Conservation (phyloP, 2,329 filamentous ascomycete genomes). For the Orbilia quercus region DNA sequence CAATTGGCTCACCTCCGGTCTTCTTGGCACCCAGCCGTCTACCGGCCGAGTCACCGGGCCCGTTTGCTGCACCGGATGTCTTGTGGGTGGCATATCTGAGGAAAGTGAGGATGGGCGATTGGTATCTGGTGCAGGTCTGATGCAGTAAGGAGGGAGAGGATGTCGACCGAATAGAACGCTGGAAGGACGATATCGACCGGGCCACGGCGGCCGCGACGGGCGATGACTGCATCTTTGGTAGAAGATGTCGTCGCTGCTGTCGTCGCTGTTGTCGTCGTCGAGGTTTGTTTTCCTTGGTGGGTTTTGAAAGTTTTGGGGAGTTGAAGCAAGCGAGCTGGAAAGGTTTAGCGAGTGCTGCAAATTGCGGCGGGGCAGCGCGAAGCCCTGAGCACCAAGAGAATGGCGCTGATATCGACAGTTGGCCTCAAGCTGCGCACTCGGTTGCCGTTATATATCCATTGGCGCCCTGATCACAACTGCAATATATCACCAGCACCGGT, state of each 20-base stretch:
- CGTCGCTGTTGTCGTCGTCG: slow-evolving; percentile 5
- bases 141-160: slow-evolving; percentile 28
- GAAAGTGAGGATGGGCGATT: slow-evolving; percentile 63
- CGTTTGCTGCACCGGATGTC: slow-evolving; percentile 75
- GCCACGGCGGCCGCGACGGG: slow-evolving; percentile 39
- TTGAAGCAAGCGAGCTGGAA: not conserved
- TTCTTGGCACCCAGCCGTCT: slow-evolving; percentile 97
- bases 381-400: slow-evolving; percentile 10
- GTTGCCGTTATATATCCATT: too few relatives aligned
- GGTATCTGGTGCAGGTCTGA: slow-evolving; percentile 23
- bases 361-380: slow-evolving; percentile 7
- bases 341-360: slow-evolving; percentile 11
- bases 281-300: too few relatives aligned
- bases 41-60: slow-evolving; percentile 75
- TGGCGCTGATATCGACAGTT: slow-evolving; percentile 23
- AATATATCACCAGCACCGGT: too few relatives aligned
- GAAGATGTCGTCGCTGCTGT: slow-evolving; percentile 3
- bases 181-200: slow-evolving; percentile 48
- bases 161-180: slow-evolving; percentile 18
- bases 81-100: slow-evolving; percentile 74
- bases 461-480: too few relatives aligned
- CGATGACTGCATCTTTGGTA: slow-evolving; percentile 24
- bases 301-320: slow-evolving; percentile 33
- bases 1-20: slow-evolving; percentile 74
- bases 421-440: slow-evolving; percentile 39